Conservation (phyloP, 305 asterid species). For the Solanum hybrid region DNA sequence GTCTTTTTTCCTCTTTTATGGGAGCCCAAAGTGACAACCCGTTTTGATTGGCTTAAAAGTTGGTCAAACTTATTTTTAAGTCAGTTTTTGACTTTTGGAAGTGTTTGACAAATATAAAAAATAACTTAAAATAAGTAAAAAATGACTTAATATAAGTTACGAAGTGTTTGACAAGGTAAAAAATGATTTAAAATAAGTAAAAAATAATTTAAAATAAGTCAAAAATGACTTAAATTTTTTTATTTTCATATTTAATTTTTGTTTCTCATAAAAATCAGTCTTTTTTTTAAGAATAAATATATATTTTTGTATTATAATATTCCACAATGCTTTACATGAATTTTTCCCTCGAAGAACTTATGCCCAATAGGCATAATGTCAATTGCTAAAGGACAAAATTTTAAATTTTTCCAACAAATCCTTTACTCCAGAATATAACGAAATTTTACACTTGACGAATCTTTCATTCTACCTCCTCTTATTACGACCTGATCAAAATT, state of each 20-base stretch:
- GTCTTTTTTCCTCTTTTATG: slow-evolving; percentile 15
- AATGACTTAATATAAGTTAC: too few relatives aligned
- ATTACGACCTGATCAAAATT: not conserved
- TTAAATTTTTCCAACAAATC: not conserved
- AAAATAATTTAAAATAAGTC: too few relatives aligned
- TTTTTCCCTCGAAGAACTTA: not conserved
- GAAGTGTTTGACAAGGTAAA: too few relatives aligned
- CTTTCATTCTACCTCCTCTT: not conserved
- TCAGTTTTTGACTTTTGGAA: too few relatives aligned
- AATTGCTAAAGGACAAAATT: not conserved
- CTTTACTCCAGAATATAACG: not conserved
- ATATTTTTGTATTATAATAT: not conserved
- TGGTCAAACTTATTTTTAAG: too few relatives aligned
- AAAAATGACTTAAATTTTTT: not conserved
- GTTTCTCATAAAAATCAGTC: not conserved
- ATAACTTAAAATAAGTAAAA: too few relatives aligned
- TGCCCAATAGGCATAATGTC: not conserved
- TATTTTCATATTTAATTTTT: not conserved
- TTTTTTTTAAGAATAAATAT: not conserved
- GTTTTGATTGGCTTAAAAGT: too few relatives aligned
- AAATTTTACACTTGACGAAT: not conserved
- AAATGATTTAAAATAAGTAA: too few relatives aligned
- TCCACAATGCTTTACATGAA: not conserved
- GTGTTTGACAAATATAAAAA: too few relatives aligned
- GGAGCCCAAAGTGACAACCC: not conserved